A percentile compares a stretch with the other conserved stretches of the same genome.
Evolutionary conservation across 1,284 basidiomycete species (phyloP).

Genomic region (Pterulicium gracile): DNA sequence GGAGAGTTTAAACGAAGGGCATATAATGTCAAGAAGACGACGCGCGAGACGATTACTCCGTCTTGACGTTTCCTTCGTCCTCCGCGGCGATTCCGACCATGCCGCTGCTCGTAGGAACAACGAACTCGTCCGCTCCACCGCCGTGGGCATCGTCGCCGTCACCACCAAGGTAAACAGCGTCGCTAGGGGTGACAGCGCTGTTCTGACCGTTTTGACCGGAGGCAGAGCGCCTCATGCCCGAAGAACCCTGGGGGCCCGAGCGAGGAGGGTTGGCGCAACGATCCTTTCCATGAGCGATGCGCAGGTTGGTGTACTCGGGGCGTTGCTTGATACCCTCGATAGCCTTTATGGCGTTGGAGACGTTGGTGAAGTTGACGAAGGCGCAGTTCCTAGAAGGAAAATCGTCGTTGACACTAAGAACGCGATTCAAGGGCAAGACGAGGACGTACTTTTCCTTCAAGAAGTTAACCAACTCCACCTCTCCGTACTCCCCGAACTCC

Average conservation of each 20-base stretch:
- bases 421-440: background rate
- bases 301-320: conserved; percentile 72
- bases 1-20: no score
- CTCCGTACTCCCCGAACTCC: conserved; percentile 88
- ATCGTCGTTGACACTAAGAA: conserved; percentile 3
- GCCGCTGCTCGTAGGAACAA: background rate
- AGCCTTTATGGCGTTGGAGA: conserved; percentile 78
- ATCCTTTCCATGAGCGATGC: conserved; percentile 90
- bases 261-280: conserved; percentile 87
- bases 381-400: conserved; percentile 64
- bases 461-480: conserved; percentile 93
- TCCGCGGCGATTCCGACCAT: background rate
- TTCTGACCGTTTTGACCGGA: background rate
- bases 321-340: conserved; percentile 87
- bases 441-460: conserved; percentile 78
- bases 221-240: conserved; percentile 23
- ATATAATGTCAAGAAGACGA: no score
- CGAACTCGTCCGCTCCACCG: background rate
- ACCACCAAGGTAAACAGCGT: background rate
- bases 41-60: no score
- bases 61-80: background rate
- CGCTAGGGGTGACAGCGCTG: background rate
- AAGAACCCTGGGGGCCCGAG: conserved; percentile 63
- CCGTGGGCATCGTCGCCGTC: background rate
- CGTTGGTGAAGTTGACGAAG: conserved; percentile 79